phyloP scores from a whole-genome alignment of 2,329 filamentous ascomycete species.

The Sphaerulina populicola region DNA sequence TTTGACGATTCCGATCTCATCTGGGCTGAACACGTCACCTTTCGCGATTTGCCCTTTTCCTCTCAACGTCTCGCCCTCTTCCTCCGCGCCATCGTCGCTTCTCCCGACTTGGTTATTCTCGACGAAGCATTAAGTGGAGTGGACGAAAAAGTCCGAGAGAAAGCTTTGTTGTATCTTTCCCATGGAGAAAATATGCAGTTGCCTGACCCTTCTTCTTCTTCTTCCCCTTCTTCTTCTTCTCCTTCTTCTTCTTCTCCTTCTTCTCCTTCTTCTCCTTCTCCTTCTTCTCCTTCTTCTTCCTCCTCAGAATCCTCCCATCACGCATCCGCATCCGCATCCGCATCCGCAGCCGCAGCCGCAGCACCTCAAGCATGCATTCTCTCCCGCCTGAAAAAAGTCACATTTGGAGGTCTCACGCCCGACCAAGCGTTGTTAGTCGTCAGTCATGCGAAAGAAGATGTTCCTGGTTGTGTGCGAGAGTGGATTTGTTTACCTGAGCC shows the following conservation, averaged over 20 bases:
- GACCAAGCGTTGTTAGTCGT: slow-evolving; percentile 84
- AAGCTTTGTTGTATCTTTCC: slow-evolving; percentile 71
- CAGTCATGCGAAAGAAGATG: slow-evolving; percentile 82
- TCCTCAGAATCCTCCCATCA: too few relatives aligned
- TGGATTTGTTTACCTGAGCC: slow-evolving; percentile 81
- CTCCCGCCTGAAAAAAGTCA: slow-evolving; percentile 40
- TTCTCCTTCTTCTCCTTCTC: too few relatives aligned
- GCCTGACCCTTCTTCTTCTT: too few relatives aligned
- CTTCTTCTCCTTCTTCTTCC: too few relatives aligned
- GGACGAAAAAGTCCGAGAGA: slow-evolving; percentile 60
- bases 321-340: too few relatives aligned
- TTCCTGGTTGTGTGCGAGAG: slow-evolving; percentile 71
- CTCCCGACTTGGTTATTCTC: slow-evolving; percentile 43
- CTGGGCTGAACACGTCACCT: slow-evolving; percentile 62
- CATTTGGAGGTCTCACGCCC: slow-evolving; percentile 55
- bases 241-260: too few relatives aligned
- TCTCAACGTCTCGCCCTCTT: slow-evolving; percentile 80
- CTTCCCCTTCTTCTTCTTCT: too few relatives aligned
- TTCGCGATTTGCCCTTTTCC: slow-evolving; percentile 69
- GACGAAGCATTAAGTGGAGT: slow-evolving; percentile 47
- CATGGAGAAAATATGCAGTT: slow-evolving; percentile 32
- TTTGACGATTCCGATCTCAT: slow-evolving; percentile 32
- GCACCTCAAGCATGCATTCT: slow-evolving; percentile 22
- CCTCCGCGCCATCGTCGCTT: slow-evolving; percentile 46
- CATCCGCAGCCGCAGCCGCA: slow-evolving; percentile 2